Evolutionary conservation across 208 protist species (phyloP).

Genomic region (Acanthamoeba lenticulata): DNA sequence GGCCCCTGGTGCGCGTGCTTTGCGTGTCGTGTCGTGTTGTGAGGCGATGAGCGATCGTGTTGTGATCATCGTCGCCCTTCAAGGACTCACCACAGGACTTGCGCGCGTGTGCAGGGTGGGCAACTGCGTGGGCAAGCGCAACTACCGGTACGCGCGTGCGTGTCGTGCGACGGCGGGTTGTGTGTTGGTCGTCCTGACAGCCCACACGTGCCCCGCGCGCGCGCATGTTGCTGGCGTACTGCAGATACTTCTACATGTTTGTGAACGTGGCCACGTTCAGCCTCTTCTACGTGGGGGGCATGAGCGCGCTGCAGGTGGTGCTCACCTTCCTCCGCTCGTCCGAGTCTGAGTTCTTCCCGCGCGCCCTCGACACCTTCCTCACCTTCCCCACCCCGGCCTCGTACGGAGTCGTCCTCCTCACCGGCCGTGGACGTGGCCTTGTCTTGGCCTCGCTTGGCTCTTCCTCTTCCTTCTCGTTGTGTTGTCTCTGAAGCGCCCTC

Average conservation of each 20-base stretch:
- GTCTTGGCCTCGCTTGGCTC: no score
- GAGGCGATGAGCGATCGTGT: no score
- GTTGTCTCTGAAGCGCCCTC: neutral
- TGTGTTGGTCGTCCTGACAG: no score
- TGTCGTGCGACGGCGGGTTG: no score
- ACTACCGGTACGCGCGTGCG: neutral
- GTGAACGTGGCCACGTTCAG: neutral
- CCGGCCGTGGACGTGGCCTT: neutral
- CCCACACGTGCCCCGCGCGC: no score
- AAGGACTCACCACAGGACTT: neutral
- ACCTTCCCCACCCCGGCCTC: slow-evolving; percentile 9
- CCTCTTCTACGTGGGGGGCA: neutral
- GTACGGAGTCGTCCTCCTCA: neutral
- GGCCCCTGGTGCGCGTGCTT: neutral
- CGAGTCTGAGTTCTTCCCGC: neutral
- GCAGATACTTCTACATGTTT: slow-evolving; percentile 57
- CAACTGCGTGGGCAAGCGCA: slow-evolving; percentile 60
- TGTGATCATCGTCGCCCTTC: neutral
- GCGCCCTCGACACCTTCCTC: neutral
- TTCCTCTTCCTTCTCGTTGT: neutral
- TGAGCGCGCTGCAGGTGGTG: neutral
- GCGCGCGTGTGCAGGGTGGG: neutral
- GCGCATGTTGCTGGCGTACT: no score
- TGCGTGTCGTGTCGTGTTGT: no score
- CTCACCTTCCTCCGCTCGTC: neutral